A percentile compares a stretch with the other conserved stretches of the same genome.
These are phyloP conservation scores for Thymus mandschuricus DNA, from an alignment of 257 asterid genomes.

Conservation along the genomic window DNA sequence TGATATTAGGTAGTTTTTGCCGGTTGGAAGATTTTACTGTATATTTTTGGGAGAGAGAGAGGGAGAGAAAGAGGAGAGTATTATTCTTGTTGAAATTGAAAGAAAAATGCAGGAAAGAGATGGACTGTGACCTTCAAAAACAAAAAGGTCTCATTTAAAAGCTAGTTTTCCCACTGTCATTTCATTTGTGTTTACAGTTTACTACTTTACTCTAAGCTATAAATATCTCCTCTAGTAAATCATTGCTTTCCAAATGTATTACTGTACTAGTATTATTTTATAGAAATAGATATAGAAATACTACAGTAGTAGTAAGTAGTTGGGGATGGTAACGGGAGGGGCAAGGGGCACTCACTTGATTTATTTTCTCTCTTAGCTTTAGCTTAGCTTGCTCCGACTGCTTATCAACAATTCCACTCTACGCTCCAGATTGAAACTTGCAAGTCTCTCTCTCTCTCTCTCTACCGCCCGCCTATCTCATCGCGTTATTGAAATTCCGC, in stretches of 20 bases:
- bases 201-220: background rate
- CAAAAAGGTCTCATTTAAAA: slow-evolving; percentile 35
- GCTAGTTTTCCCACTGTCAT: slow-evolving; percentile 23
- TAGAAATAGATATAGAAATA: background rate
- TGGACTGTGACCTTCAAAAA: slow-evolving; percentile 39
- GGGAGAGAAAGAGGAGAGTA: slow-evolving; percentile 8
- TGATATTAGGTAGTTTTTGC: slow-evolving; percentile 7
- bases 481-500: slow-evolving; percentile 28
- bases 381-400: slow-evolving; percentile 30
- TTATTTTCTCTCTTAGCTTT: background rate
- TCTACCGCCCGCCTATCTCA: slow-evolving; percentile 18
- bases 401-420: slow-evolving; percentile 54
- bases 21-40: background rate
- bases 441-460: slow-evolving; percentile 38
- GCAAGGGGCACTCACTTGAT: background rate
- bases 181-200: slow-evolving; percentile 16
- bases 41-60: background rate
- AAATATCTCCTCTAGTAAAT: slow-evolving; percentile 16
- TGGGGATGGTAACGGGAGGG: background rate
- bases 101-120: slow-evolving; percentile 18
- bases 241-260: background rate
- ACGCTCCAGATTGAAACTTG: slow-evolving; percentile 42
- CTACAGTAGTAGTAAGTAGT: background rate
- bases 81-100: background rate
- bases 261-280: no score